Evolutionary conservation across 1,284 basidiomycete genomes (phyloP), one percentile per base, ranked within the genome.

Genomic region (Microbotryum lychnidis-dioicae): DNA sequence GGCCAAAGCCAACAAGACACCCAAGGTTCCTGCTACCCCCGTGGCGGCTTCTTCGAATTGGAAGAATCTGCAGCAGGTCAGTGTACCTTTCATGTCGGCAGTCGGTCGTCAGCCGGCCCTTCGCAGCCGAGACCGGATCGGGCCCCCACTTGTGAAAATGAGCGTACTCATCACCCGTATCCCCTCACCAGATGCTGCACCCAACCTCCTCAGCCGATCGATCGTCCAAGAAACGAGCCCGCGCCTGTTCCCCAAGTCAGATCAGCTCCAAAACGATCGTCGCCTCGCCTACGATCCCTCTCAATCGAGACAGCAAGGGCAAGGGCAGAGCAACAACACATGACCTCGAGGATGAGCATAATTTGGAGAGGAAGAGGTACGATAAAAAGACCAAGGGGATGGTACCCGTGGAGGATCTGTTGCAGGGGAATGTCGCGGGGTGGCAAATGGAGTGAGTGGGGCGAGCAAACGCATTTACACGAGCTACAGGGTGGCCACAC

Each of bases 401-500:
- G 42, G 50, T 68, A 0, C 67, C 67, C 0, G 58, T 68, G 0
- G 56, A 60, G 23, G 60, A 62, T 10, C 64, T 68, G 23, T 57
- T 68, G 64, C n/a, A 27, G 18, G 65, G 62, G 9, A 61, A 59
- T 1, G 56, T 10, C 23, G 62, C 46, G n/a, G 57, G 50, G 44
- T 68, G 64, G 64, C 67, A 68, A 51, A 42, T 53, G 29, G 67
- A 68, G 64, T 66, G 33, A 46, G 66, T 64, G 37, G 12, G 12
- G 37, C 37, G 14, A 42, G 14, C 31, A 1, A 16, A 6, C 1
- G 29, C 29, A 18, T 9, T 31, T 31, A 31, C 31, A 31, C 31
- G 31, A 31, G 7, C 9, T 31, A 7, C 6, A 31, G 0, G 31
- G 31, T 2, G 6, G 31, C 31, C n/a, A 31, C 31, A 31, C 31